These are phyloP conservation scores for Glaciozyma martinii DNA, from an alignment of 768 basidiomycete species.

Conservation along the genomic window DNA sequence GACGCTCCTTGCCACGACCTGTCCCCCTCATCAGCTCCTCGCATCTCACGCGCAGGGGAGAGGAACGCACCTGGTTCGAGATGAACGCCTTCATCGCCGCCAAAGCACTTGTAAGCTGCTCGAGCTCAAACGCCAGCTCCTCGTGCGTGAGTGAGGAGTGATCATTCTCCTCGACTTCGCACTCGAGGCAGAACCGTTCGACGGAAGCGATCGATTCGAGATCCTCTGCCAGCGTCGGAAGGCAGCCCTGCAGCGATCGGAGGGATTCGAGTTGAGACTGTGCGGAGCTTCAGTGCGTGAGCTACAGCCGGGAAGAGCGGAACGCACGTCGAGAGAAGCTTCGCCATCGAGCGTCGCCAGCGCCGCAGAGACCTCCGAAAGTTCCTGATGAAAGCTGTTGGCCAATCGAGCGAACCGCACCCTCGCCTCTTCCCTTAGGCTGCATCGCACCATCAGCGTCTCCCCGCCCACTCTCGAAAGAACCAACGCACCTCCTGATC, in stretches of 20 bases:
- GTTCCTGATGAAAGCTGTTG: conserved; percentile 61
- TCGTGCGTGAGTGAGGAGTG: conserved; percentile 82
- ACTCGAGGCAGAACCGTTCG: conserved; percentile 67
- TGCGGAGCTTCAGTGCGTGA: background rate
- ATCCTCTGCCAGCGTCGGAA: conserved; percentile 55
- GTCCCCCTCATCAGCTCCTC: background rate
- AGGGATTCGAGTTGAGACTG: conserved; percentile 68
- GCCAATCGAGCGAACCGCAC: conserved; percentile 68
- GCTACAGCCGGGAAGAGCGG: background rate
- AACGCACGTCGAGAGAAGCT: conserved; percentile 54
- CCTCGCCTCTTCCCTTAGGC: conserved; percentile 71
- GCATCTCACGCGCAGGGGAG: background rate
- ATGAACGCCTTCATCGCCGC: conserved; percentile 87
- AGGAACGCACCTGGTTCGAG: conserved; percentile 70
- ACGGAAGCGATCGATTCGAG: conserved; percentile 49
- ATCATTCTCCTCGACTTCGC: conserved; percentile 95
- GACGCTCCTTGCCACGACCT: conserved; percentile 91
- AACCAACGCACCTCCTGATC: conserved; percentile 63
- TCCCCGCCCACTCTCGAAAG: background rate
- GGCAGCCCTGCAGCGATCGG: conserved; percentile 54
- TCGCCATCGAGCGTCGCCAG: conserved; percentile 61
- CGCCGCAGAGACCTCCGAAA: conserved; percentile 60
- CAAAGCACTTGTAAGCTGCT: conserved; percentile 51
- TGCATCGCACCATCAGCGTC: conserved; percentile 35
- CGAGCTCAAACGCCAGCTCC: conserved; percentile 72